Evolutionary conservation across 768 basidiomycete genomes (phyloP).

Genomic region (Tricholomella constricta): DNA sequence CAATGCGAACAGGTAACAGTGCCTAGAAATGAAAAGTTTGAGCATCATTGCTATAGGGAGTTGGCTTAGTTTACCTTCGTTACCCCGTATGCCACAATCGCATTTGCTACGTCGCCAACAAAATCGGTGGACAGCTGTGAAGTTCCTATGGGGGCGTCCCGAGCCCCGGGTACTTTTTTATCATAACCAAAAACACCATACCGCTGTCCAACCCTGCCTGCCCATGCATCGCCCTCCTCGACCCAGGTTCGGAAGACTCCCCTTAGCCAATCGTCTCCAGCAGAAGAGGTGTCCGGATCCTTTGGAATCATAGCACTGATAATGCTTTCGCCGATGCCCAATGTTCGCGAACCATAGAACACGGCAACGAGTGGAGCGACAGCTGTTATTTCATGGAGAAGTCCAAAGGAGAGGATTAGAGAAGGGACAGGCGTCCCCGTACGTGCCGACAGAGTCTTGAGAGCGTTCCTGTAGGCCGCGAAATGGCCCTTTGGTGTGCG

Average conservation of each 20-base stretch:
- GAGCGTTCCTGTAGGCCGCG: conserved; percentile 51
- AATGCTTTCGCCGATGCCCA: conserved; percentile 71
- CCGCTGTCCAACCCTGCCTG: conserved; percentile 66
- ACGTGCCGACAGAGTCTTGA: conserved; percentile 61
- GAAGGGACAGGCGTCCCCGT: conserved; percentile 80
- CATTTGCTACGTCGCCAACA: conserved; percentile 81
- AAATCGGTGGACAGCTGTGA: conserved; percentile 41
- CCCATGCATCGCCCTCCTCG: conserved; percentile 76
- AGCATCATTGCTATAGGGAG: background rate
- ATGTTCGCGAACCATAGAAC: conserved; percentile 66
- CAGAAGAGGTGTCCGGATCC: conserved; percentile 14
- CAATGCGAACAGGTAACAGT: conserved; percentile 72
- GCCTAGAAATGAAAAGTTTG: conserved; percentile 47
- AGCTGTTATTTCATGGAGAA: conserved; percentile 87
- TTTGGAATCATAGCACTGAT: conserved; percentile 41
- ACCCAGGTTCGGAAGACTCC: conserved; percentile 58
- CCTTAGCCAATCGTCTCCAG: conserved; percentile 40
- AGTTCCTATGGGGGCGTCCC: conserved; percentile 24
- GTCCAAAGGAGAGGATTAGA: conserved; percentile 72
- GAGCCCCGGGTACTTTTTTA: conserved; percentile 42
- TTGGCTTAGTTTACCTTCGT: conserved; percentile 60
- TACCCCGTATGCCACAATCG: conserved; percentile 75
- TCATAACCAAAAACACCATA: conserved; percentile 84
- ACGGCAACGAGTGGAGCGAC: conserved; percentile 71
- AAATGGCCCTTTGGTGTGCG: conserved; percentile 32